Base-by-base conservation (phyloP, 495 filamentous ascomycete genomes). In the Usnea hakonensis region DNA sequence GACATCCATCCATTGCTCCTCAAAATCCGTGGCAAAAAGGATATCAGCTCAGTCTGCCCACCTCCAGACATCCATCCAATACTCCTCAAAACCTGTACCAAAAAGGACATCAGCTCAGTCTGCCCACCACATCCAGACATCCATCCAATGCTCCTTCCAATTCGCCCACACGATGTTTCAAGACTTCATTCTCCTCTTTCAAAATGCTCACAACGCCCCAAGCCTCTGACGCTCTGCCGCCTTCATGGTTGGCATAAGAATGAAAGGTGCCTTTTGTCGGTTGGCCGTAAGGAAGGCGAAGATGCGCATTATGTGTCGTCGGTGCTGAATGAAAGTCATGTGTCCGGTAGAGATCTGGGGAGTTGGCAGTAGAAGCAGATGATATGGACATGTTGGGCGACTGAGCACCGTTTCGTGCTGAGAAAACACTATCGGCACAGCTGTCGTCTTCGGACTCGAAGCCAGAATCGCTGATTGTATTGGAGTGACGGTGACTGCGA, bases 171-270 rank as follows among this genome's bases (percentile, higher is more conserved):
- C 87, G 75, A 36, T 78, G 78, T 74, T 91, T 91, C 52, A 91
- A 71, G 9, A 81, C 81, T 64, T 77, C 78, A 64, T 91, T 93
- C 75, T 93, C 89, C 43, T 86, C 85, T 61, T 87, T 80, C 61
- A 93, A 71, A 50, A 89, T 64, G 5, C 85, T 80, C 36, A 90
- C 81, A 16, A 89, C 83, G 64, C 85, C 79, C 89, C 88, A 87
- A 16, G 86, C 87, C 60, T 89, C 80, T 33, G 84, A 84, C 14
- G 60, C 54, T 50, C 54, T 38, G 6, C 36, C 43, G 21, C 60
- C 53, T 11, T 50, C 32, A 11, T 53, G 50, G 35, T 62, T 88
- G 23, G 44, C 21, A 23, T 41, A 58, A 21, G 55, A 50, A 8
- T 40, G 16, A 16, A 26, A 19, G 23, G 53, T 57, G 28, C 40